A percentile compares a stretch with the other conserved stretches of the same genome.
Conservation (phyloP, 1,284 basidiomycete genomes). For the Ustilago vetiveriae region DNA sequence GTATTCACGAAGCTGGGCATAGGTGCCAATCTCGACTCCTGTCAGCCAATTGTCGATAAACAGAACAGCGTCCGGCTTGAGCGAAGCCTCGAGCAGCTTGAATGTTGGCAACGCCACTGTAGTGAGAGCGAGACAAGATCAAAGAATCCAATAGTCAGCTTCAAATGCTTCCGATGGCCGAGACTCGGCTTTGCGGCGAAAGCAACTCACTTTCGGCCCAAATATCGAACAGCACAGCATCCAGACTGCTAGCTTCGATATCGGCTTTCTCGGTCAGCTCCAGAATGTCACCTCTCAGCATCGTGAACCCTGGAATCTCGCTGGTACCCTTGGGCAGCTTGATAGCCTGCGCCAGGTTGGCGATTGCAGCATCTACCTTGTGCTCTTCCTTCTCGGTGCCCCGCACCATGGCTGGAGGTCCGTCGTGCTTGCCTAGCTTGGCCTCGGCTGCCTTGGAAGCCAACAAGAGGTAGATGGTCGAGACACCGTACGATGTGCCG, state of each 20-base stretch:
- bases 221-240: slow-evolving; percentile 45
- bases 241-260: slow-evolving; percentile 19
- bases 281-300: slow-evolving; percentile 37
- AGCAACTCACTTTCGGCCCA: slow-evolving; percentile 38
- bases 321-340: slow-evolving; percentile 20
- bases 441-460: slow-evolving; percentile 11
- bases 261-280: slow-evolving; percentile 19
- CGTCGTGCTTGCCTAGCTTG: not conserved
- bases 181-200: no score
- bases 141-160: slow-evolving; percentile 2
- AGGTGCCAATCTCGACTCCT: slow-evolving; percentile 28
- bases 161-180: no score
- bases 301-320: slow-evolving; percentile 25
- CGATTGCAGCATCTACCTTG: slow-evolving; percentile 28
- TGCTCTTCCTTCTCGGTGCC: slow-evolving; percentile 41
- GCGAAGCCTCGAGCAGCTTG: slow-evolving; percentile 29
- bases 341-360: slow-evolving; percentile 20
- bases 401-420: slow-evolving; percentile 18
- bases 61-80: slow-evolving; percentile 30
- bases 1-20: slow-evolving; percentile 22
- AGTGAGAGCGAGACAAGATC: not conserved
- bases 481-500: slow-evolving; percentile 36
- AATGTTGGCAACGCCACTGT: slow-evolving; percentile 42
- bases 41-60: slow-evolving; percentile 44
- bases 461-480: slow-evolving; percentile 31